Conservation (phyloP, 108 stramenopile genomes). For the Nitzschia palea region DNA sequence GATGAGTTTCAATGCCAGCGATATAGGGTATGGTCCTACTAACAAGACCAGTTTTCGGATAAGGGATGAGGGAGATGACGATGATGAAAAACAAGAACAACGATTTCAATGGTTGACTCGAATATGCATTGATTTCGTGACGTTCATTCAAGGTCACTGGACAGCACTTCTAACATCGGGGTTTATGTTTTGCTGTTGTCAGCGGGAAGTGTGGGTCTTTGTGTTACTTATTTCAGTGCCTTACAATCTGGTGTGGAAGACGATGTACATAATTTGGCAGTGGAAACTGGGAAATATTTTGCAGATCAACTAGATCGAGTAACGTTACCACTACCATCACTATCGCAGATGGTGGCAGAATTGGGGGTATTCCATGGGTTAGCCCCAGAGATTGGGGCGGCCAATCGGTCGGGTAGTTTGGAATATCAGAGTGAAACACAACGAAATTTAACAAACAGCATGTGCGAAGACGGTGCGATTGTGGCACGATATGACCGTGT, state of each 20-base stretch:
- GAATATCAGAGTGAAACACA: neutral
- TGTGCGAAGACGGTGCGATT: constrained; percentile 33
- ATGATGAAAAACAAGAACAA: too few species aligned
- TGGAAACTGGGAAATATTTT: constrained; percentile 37
- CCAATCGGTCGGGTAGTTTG: constrained; percentile 7
- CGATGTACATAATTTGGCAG: constrained; percentile 19
- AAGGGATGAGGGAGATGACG: too few species aligned
- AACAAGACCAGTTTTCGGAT: too few species aligned
- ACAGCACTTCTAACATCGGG: neutral
- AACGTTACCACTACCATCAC: constrained; percentile 32
- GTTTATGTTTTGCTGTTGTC: neutral
- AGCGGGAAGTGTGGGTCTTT: neutral
- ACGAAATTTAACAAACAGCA: constrained; percentile 40
- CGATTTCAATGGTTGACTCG: too few species aligned
- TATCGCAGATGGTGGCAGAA: constrained; percentile 41
- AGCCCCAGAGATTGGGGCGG: constrained; percentile 23
- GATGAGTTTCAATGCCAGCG: too few species aligned
- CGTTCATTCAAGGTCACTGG: neutral
- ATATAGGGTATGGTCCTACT: too few species aligned
- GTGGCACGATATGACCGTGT: constrained; percentile 26
- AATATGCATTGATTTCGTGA: neutral
- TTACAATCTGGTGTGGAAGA: neutral
- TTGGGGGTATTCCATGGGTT: constrained; percentile 29
- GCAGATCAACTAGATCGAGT: constrained; percentile 33
- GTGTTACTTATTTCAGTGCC: neutral